Conservation (phyloP, 2,329 filamentous ascomycete species). For the Penicillium rolfsii region DNA sequence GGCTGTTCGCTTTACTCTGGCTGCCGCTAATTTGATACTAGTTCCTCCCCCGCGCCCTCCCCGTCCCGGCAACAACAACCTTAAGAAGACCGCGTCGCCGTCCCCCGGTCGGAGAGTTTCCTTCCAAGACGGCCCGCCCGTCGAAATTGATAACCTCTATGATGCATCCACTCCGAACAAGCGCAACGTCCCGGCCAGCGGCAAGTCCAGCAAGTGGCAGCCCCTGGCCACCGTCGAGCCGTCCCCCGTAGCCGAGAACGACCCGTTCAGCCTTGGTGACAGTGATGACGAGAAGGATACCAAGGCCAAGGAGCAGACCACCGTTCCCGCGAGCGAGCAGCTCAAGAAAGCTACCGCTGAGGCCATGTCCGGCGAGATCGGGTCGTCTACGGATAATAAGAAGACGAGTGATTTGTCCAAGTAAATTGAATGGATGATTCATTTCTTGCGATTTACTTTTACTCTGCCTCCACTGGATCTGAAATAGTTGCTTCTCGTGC, state of each 20-base stretch:
- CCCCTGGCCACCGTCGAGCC: slow-evolving; percentile 85
- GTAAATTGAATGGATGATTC: slow-evolving; percentile 18
- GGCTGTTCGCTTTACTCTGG: neutral
- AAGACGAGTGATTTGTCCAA: slow-evolving; percentile 35
- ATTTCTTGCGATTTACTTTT: neutral
- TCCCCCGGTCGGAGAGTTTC: slow-evolving; percentile 58
- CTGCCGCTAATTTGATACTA: slow-evolving; percentile 31
- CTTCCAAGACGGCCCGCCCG: slow-evolving; percentile 66
- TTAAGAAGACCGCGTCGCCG: slow-evolving; percentile 73
- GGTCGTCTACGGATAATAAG: slow-evolving; percentile 29
- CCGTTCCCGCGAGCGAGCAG: slow-evolving; percentile 58
- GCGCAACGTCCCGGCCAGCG: slow-evolving; percentile 54
- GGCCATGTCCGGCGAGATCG: slow-evolving; percentile 49
- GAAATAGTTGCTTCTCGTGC: slow-evolving; percentile 5
- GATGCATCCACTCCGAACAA: slow-evolving; percentile 61
- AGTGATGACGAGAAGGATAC: slow-evolving; percentile 87
- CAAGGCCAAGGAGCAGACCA: slow-evolving; percentile 66
- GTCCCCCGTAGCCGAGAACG: slow-evolving; percentile 82
- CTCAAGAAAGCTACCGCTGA: slow-evolving; percentile 65
- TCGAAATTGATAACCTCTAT: slow-evolving; percentile 79
- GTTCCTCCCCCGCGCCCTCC: slow-evolving; percentile 60
- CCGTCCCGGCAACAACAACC: slow-evolving; percentile 74
- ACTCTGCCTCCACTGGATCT: neutral
- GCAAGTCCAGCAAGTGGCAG: slow-evolving; percentile 94
- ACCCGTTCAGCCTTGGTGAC: slow-evolving; percentile 94